These are phyloP conservation scores for Penicillium steckii DNA, from an alignment of 495 filamentous ascomycete genomes.

Conservation along the genomic window DNA sequence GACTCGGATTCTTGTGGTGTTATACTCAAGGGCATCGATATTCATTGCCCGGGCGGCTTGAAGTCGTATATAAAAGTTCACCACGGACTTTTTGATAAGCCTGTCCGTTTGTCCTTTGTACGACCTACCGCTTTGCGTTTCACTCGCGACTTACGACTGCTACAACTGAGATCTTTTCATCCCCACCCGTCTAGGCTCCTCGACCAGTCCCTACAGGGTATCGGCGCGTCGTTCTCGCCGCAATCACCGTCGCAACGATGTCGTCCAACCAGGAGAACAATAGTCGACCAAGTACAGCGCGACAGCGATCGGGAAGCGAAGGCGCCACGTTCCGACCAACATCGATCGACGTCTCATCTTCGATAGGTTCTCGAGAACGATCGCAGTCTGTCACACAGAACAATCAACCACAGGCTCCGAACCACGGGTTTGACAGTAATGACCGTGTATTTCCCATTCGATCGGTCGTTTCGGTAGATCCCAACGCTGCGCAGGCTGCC, in stretches of 20 bases:
- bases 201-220: background rate
- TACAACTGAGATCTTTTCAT: background rate
- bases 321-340: background rate
- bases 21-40: slow-evolving; percentile 6
- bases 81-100: no score
- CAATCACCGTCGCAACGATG: background rate
- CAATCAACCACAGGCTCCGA: slow-evolving; percentile 2
- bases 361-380: slow-evolving; percentile 16
- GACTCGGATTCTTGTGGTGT: background rate
- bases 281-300: slow-evolving; percentile 10
- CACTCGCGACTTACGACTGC: no score
- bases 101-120: background rate
- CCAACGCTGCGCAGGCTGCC: slow-evolving; percentile 25
- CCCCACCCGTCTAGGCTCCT: background rate
- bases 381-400: slow-evolving; percentile 17
- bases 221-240: background rate
- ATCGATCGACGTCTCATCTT: background rate
- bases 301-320: slow-evolving; percentile 20
- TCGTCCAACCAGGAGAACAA: slow-evolving; percentile 6
- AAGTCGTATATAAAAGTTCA: no score
- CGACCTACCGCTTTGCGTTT: no score
- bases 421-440: slow-evolving; percentile 28
- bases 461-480: slow-evolving; percentile 74
- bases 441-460: slow-evolving; percentile 85
- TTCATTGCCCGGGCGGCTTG: background rate